Evolutionary conservation across 345 rosid genomes (phyloP), one percentile per base, ranked within the genome.

Genomic region (Heritiera fomes): DNA sequence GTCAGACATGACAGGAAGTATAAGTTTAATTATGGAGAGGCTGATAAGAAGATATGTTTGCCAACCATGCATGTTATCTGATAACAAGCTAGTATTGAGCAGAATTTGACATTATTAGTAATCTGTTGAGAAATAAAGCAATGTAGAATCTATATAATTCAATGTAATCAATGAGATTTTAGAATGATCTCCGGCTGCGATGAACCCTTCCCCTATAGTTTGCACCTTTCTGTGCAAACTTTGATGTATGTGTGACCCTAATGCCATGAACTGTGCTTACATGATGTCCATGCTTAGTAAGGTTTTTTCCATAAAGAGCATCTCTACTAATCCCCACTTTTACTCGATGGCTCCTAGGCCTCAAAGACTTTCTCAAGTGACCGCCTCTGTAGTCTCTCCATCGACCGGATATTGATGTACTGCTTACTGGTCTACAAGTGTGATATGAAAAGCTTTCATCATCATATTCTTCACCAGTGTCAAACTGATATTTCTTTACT

Each of bases 291-390:
- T 82, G 84, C 65, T 60, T 79, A 9, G 32, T 62, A 17, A 66
- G 67, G 20, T 65, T 78, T n/a, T 61, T 74, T 70, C 53, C 63
- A 76, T 77, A 18, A 14, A 49, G 77, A 55, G 77, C 79, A 32
- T 74, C 84, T 83, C 81, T 81, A 59, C 81, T 75, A 15, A 85
- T 66, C 46, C 89, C 83, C 9, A 83, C 82, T 70, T 68, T 76
- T 77, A 85, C 77, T 55, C 86, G 79, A 63, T 77, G 86, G 69
- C 76, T 88, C 76, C 87, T 84, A 17, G 92, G 85, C 79, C 85
- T 83, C 74, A 86, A 55, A 78, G 90, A 75, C 79, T 73, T 88
- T 73, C 80, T 88, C 12, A 82, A 50, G n/a, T 85, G 90, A 60
- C 65, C 84, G 81, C 77, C 79, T 81, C 66, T 83, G 78, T 78